Conservation (phyloP, 768 basidiomycete species). For the Tylopilus vinaceipallidus region DNA sequence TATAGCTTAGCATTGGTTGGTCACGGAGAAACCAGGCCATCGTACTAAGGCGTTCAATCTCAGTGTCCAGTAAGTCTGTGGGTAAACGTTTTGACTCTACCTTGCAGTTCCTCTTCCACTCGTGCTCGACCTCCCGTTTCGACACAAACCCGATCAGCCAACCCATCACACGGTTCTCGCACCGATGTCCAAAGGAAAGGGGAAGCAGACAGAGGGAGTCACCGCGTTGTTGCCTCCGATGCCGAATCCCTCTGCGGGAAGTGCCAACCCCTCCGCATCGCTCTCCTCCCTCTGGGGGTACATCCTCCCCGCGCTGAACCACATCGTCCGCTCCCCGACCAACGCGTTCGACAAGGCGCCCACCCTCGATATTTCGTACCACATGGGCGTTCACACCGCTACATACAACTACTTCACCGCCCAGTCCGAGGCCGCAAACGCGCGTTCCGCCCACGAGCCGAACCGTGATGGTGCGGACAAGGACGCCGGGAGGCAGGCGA, state of each 20-base stretch:
- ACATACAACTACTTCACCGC: slow-evolving; percentile 76
- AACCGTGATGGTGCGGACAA: slow-evolving; percentile 25
- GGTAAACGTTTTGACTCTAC: neutral
- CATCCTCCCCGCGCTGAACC: slow-evolving; percentile 70
- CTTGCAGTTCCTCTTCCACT: neutral
- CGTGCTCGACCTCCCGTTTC: slow-evolving; percentile 4
- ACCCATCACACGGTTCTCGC: neutral
- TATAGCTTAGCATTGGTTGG: slow-evolving; percentile 11
- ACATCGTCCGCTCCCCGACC: slow-evolving; percentile 70
- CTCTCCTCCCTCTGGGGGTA: slow-evolving; percentile 74
- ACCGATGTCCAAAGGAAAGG: slow-evolving; percentile 32
- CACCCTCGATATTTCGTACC: slow-evolving; percentile 66
- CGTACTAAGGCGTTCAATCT: slow-evolving; percentile 1
- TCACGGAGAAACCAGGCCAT: slow-evolving; percentile 1
- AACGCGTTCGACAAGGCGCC: slow-evolving; percentile 62
- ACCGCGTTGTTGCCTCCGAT: slow-evolving; percentile 34
- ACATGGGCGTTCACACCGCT: slow-evolving; percentile 79
- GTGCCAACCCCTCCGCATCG: slow-evolving; percentile 73
- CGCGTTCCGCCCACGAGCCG: slow-evolving; percentile 11
- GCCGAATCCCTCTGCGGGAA: slow-evolving; percentile 56
- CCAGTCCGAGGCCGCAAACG: slow-evolving; percentile 48
- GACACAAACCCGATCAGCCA: neutral
- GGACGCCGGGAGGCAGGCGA: slow-evolving; percentile 32
- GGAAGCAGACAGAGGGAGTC: slow-evolving; percentile 24
- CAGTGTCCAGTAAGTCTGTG: slow-evolving; percentile 10